Percentiles rank a stretch among this genome's conserved stretches.
Conservation (phyloP, 805 yeast genomes). For the Saccharomyces paradoxus region DNA sequence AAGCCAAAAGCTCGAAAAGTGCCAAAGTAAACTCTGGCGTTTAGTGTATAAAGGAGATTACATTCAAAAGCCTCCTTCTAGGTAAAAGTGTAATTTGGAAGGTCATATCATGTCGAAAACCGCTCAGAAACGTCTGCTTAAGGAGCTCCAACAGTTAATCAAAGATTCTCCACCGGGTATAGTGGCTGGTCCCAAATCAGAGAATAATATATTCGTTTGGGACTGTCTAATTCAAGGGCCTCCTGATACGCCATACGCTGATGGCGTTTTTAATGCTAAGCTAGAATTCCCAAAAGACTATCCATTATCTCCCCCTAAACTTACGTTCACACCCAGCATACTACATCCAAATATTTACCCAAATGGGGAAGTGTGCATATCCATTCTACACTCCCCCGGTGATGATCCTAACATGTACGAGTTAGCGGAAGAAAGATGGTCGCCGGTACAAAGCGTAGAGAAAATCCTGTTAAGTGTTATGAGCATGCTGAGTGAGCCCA, state of each 20-base stretch:
- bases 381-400: conserved; percentile 92
- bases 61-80: neutral
- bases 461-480: conserved; percentile 86
- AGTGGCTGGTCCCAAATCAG: conserved; percentile 81
- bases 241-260: conserved; percentile 73
- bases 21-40: neutral
- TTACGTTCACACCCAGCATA: conserved; percentile 70
- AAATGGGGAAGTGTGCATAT: conserved; percentile 93
- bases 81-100: neutral
- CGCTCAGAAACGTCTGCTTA: conserved; percentile 79
- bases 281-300: conserved; percentile 70
- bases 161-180: conserved; percentile 92
- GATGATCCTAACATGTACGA: conserved; percentile 96
- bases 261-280: conserved; percentile 77
- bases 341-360: conserved; percentile 90
- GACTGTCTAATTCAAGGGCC: conserved; percentile 83
- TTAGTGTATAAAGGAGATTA: neutral
- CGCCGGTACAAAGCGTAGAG: conserved; percentile 96
- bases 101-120: conserved; percentile 35
- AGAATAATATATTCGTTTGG: conserved; percentile 70
- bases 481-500: conserved; percentile 96
- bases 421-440: conserved; percentile 93
- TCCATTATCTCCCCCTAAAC: conserved; percentile 73
- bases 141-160: conserved; percentile 80
- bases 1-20: neutral